Percentiles rank a stretch among this genome's conserved stretches.
These are phyloP conservation scores for Micractinium conductrix DNA, from an alignment of 139 green algal genomes.

Conservation along the genomic window DNA sequence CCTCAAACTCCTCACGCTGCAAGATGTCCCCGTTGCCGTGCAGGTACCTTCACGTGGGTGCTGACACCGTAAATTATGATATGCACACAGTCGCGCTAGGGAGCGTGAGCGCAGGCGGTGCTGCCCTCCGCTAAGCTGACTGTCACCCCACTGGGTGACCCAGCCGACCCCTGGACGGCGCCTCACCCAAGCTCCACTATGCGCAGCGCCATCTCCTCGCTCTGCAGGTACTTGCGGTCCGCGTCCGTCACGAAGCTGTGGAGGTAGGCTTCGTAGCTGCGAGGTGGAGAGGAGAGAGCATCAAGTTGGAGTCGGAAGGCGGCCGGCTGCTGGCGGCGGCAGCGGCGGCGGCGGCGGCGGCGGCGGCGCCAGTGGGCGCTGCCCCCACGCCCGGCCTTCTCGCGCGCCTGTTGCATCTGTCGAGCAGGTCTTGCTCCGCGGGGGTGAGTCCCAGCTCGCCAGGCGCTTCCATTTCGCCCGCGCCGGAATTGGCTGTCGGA, in stretches of 20 bases:
- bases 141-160: too few species aligned
- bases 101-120: too few species aligned
- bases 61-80: too few species aligned
- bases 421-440: neutral
- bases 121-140: too few species aligned
- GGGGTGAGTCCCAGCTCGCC: neutral
- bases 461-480: neutral
- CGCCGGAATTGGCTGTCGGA: neutral
- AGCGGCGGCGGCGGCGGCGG: neutral
- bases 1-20: constrained; percentile 88
- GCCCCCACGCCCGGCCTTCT: neutral
- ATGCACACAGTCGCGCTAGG: too few species aligned
- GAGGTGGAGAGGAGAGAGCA: too few species aligned
- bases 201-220: constrained; percentile 73
- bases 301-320: neutral
- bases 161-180: too few species aligned
- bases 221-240: constrained; percentile 89
- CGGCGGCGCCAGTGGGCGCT: neutral
- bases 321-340: neutral
- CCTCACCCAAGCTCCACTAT: constrained; percentile 26
- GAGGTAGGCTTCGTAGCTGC: constrained; percentile 93
- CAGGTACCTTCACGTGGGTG: constrained; percentile 59
- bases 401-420: neutral
- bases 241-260: constrained; percentile 85
- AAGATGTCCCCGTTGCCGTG: constrained; percentile 90